A percentile compares a stretch with the other conserved stretches of the same genome.
Conservation (phyloP, 1,284 basidiomycete species). For the Fomitopsis pinicola region DNA sequence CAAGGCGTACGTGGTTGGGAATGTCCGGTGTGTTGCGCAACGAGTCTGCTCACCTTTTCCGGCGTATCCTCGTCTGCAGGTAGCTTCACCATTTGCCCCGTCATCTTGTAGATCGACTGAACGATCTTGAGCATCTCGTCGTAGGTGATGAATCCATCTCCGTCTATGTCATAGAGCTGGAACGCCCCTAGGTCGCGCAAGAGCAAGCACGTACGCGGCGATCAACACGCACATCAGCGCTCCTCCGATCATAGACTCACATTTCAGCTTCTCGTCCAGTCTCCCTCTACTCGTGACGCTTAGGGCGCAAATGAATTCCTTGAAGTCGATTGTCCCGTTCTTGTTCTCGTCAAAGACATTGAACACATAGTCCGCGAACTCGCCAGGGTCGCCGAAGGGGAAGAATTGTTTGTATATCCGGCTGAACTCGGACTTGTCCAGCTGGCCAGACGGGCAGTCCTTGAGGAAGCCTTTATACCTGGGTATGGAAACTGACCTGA, state of each 20-base stretch:
- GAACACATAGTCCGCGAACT: conserved; percentile 99
- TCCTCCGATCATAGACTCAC: conserved; percentile 43
- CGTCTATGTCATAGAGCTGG: conserved; percentile 99
- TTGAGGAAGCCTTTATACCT: conserved; percentile 99
- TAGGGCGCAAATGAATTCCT: conserved; percentile 98
- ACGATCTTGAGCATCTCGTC: conserved; percentile 99
- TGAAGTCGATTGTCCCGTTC: conserved; percentile 96
- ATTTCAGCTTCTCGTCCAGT: conserved; percentile 98
- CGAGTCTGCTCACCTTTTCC: conserved; percentile 71
- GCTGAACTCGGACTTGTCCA: conserved; percentile 95
- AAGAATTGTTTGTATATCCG: conserved; percentile 99
- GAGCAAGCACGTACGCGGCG: conserved; percentile 8
- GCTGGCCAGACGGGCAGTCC: conserved; percentile 96
- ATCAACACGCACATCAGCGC: neutral
- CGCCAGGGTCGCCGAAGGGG: conserved; percentile 96
- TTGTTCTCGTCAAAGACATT: conserved; percentile 97
- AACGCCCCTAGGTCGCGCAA: conserved; percentile 82
- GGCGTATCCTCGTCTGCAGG: conserved; percentile 98
- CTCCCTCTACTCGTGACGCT: conserved; percentile 92
- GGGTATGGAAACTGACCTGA: conserved; percentile 12
- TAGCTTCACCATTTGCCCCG: conserved; percentile 98
- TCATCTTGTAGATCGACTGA: conserved; percentile 97
- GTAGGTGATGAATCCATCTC: conserved; percentile 95
- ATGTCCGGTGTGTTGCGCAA: neutral
- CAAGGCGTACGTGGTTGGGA: neutral